Evolutionary conservation across 441 rosid species (phyloP), one percentile per base, ranked within the genome.

Genomic region (Pelargonium myrrhifolium): DNA sequence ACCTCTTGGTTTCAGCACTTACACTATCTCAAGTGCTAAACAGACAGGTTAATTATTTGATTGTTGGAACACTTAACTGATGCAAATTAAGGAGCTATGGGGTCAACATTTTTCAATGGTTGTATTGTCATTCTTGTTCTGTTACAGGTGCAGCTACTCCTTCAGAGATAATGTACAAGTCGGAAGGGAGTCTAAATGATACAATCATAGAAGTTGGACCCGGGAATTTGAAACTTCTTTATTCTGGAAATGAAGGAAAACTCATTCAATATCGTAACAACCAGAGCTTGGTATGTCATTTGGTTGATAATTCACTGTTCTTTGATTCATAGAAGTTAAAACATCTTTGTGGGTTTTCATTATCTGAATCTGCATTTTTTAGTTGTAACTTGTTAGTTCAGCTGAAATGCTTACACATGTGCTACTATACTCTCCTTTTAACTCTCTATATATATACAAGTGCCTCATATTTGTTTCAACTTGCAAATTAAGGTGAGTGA

Each of bases 1-100:
- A 68, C 92, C 99, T 65, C 88, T 96, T 69, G 99, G 98, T 76
- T 96, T 89, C 89, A 87, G 81, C 80, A 88, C 94, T 55, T 96
- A 93, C 78, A 77, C 81, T 42, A 79, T 96, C 75, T 89, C 95
- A 62, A 77, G 70, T 72, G 79, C 89, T 75, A 80, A 83, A 85
- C 78, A 51, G 55, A 43, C 87, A 89, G 97, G 98, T 92, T 79
- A 62, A 65, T 22, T 20, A 28, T 58, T 67, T 22, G 68, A 9
- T 72, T 75, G 9, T 20, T 2, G 26, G 0, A 58, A 35, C n/a
- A n/a, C n/a, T n/a, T n/a, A n/a, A n/a, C n/a, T n/a, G n/a, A n/a
- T n/a, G n/a, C n/a, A n/a, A n/a, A n/a, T n/a, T n/a, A n/a, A n/a
- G n/a, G n/a, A 12, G n/a, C 37, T 60, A 12, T 35, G n/a, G 64